Percentiles rank a stretch among this genome's conserved stretches.
Conservation (phyloP, 2,329 filamentous ascomycete genomes). For the Apiospora pterosperma region DNA sequence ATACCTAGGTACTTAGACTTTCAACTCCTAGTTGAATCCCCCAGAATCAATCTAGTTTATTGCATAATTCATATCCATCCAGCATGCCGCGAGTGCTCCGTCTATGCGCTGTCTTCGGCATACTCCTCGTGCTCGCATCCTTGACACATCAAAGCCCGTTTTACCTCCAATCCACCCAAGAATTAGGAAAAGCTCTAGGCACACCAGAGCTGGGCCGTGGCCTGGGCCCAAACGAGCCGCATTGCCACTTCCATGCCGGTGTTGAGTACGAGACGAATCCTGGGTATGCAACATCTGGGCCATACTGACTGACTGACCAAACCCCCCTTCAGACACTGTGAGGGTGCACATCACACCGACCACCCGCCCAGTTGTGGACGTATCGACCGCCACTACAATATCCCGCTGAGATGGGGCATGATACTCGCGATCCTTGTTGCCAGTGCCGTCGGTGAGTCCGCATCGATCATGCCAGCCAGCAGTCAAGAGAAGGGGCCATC, state of each 20-base stretch:
- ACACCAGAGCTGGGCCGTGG: background rate
- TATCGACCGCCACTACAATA: background rate
- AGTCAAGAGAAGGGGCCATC: background rate
- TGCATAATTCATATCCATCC: no score
- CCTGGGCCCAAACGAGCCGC: background rate
- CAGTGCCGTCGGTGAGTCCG: background rate
- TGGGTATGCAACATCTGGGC: slow-evolving; percentile 7
- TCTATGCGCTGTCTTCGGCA: background rate
- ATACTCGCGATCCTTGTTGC: background rate
- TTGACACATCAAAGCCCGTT: background rate
- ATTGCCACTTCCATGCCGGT: slow-evolving; percentile 3
- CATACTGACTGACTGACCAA: background rate
- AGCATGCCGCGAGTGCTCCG: background rate
- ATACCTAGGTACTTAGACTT: no score
- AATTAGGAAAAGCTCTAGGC: background rate
- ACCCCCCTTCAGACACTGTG: background rate
- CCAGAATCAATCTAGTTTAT: background rate
- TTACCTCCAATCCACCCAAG: background rate
- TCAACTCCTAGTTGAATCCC: background rate
- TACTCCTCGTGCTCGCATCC: background rate
- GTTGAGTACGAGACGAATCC: background rate
- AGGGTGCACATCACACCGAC: background rate
- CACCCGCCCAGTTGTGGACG: background rate
- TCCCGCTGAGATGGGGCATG: background rate
- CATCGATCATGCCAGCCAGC: background rate